Base-by-base conservation (phyloP, 345 rosid genomes). In the Carallia pectinifolia region DNA sequence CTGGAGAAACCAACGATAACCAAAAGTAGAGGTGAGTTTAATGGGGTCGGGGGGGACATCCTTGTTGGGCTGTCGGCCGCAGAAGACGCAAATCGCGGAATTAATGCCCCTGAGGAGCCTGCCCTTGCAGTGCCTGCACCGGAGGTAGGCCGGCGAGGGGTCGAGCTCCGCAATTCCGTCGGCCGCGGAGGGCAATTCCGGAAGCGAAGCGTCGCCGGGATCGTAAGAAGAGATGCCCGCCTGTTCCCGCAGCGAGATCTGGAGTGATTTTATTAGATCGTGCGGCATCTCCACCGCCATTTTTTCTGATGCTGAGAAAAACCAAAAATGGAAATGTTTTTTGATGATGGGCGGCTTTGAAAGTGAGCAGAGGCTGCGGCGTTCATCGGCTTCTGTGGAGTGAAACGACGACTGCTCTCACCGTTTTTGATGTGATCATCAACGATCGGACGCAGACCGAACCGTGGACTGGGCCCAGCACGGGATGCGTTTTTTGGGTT, bases 61-160 rank as follows among this genome's bases (percentile, higher is more conserved):
- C 15, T 13, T 70, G 38, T 72, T 79, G 12, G 71, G 67, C 61
- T 76, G 83, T 13, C 80, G 70, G 18, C 98, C 96, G 61, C 96
- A 93, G 78, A 93, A 93, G 50, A 93, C 85, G 74, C 98, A 91
- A 75, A 87, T 67, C 61, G 86, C 59, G 17, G 97, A 93, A 13
- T 80, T 73, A 12, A 77, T 56, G 23, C 92, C 96, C 19, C 87
- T 66, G 40, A 93, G 83, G 29, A 93, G 90, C 66, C 81, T 78
- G 2, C 88, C 92, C 27, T 85, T 81, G 74, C 97, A 94, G 80
- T 80, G 77, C 58, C 75, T 80, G 85, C 98, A 91, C 9, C 92
- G 90, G 66, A 83, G 88, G 61, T 80, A 65, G 33, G 83, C 69
- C 10, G 96, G 85, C 0, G 89, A 87, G 19, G 95, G 89, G 67